These are phyloP conservation scores for Ophiocordyceps camponoti-floridani DNA, from an alignment of 2,329 filamentous ascomycete species.

Conservation along the genomic window DNA sequence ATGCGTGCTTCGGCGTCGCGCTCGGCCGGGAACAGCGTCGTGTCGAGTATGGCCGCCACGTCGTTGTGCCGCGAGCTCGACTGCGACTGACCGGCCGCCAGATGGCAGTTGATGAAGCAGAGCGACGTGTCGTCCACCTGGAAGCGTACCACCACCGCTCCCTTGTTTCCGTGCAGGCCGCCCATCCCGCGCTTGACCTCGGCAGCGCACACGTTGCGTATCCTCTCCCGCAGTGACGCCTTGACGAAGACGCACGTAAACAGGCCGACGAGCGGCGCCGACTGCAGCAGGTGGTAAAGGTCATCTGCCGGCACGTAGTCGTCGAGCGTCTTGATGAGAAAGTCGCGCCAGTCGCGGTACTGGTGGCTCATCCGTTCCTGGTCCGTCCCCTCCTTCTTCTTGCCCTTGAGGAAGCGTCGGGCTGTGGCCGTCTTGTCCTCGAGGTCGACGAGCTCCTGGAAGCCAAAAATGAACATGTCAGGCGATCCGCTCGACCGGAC, in stretches of 20 bases:
- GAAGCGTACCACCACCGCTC: constrained; percentile 82
- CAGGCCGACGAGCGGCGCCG: constrained; percentile 71
- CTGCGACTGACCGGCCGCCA: constrained; percentile 83
- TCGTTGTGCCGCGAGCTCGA: constrained; percentile 87
- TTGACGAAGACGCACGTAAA: constrained; percentile 96
- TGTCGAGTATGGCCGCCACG: constrained; percentile 74
- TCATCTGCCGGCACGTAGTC: constrained; percentile 63
- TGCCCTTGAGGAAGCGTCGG: constrained; percentile 79
- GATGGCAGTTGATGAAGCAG: constrained; percentile 93
- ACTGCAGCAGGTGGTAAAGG: constrained; percentile 73
- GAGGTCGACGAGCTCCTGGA: constrained; percentile 94
- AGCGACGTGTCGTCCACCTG: constrained; percentile 83
- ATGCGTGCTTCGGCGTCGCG: constrained; percentile 47
- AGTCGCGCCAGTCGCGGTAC: constrained; percentile 91
- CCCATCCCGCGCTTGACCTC: constrained; percentile 96
- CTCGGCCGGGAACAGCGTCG: constrained; percentile 54
- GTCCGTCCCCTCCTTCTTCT: constrained; percentile 66
- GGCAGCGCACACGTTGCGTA: constrained; percentile 58
- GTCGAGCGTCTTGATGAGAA: constrained; percentile 65
- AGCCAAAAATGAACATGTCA: constrained; percentile 87
- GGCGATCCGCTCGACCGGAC: constrained; percentile 61
- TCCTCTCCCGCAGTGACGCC: constrained; percentile 54
- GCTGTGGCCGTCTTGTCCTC: constrained; percentile 96
- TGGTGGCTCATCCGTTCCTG: constrained; percentile 92
- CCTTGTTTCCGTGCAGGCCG: constrained; percentile 90